These are phyloP conservation scores for Talaromyces borbonicus DNA, from an alignment of 495 filamentous ascomycete species.

Conservation along the genomic window DNA sequence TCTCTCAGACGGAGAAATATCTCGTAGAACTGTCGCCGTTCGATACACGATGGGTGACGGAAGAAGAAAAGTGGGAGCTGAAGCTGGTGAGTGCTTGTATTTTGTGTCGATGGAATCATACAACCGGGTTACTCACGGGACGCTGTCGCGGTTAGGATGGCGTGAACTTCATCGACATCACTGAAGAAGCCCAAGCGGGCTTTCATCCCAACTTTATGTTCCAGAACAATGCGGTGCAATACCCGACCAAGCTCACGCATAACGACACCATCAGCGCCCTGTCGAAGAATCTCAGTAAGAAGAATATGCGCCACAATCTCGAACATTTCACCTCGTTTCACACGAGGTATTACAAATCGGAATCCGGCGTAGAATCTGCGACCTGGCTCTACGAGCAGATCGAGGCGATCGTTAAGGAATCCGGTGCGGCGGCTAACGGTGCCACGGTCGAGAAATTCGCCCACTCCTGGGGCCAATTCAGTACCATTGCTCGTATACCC, in stretches of 20 bases:
- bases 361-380: conserved; percentile 76
- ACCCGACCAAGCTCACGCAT: conserved; percentile 57
- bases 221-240: conserved; percentile 32
- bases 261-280: conserved; percentile 59
- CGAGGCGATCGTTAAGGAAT: conserved; percentile 54
- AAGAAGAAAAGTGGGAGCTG: conserved; percentile 90
- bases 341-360: conserved; percentile 85
- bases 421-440: conserved; percentile 58
- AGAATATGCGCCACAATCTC: conserved; percentile 68
- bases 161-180: conserved; percentile 91
- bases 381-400: conserved; percentile 78
- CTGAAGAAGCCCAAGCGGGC: conserved; percentile 42
- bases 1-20: conserved; percentile 40
- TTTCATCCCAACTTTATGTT: conserved; percentile 20
- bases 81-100: conserved; percentile 52
- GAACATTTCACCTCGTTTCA: conserved; percentile 71
- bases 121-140: not conserved
- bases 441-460: conserved; percentile 63
- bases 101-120: not conserved
- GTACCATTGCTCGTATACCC: conserved; percentile 86
- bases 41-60: conserved; percentile 73
- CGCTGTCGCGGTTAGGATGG: conserved; percentile 60
- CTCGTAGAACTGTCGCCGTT: conserved; percentile 86
- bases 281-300: conserved; percentile 57
- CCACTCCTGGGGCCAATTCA: conserved; percentile 85